Evolutionary conservation across 192 early-diverging fungal genomes (phyloP).

Genomic region (Entrophospora sp.): DNA sequence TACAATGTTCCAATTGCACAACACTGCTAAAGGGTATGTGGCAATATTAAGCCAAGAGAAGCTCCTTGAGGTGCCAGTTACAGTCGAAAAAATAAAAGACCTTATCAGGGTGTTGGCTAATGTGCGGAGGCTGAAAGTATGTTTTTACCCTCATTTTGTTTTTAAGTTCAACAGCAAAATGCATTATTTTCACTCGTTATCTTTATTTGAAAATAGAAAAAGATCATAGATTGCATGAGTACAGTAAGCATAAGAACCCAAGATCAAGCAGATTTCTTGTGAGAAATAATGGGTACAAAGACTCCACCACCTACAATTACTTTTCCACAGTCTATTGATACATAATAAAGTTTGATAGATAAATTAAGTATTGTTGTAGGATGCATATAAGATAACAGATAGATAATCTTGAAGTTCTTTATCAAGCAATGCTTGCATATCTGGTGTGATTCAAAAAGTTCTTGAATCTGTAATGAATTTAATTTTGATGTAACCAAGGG

Average conservation of each 20-base stretch:
- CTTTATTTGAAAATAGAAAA: constrained; percentile 16
- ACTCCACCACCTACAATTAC: neutral
- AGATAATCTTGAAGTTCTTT: too few species aligned
- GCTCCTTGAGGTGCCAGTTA: constrained; percentile 1
- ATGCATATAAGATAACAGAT: too few species aligned
- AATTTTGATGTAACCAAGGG: too few species aligned
- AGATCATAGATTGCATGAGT: constrained; percentile 4
- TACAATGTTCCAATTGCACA: too few species aligned
- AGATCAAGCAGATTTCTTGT: neutral
- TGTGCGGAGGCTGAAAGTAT: constrained; percentile 1
- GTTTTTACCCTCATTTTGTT: neutral
- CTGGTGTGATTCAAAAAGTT: too few species aligned
- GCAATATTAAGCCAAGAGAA: constrained; percentile 15
- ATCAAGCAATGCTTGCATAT: too few species aligned
- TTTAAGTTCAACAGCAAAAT: too few species aligned
- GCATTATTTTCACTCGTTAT: constrained; percentile 13
- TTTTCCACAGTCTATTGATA: constrained; percentile 9
- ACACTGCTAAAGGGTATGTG: neutral
- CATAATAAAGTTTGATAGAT: too few species aligned
- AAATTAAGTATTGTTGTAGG: too few species aligned
- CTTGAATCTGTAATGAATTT: too few species aligned
- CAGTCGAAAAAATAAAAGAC: constrained; percentile 5
- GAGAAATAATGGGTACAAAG: constrained; percentile 10
- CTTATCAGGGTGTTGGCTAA: constrained; percentile 12
- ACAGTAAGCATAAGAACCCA: constrained; percentile 9